Evolutionary conservation across 805 yeast species (phyloP).

Genomic region (Kluyveromyces lactis): DNA sequence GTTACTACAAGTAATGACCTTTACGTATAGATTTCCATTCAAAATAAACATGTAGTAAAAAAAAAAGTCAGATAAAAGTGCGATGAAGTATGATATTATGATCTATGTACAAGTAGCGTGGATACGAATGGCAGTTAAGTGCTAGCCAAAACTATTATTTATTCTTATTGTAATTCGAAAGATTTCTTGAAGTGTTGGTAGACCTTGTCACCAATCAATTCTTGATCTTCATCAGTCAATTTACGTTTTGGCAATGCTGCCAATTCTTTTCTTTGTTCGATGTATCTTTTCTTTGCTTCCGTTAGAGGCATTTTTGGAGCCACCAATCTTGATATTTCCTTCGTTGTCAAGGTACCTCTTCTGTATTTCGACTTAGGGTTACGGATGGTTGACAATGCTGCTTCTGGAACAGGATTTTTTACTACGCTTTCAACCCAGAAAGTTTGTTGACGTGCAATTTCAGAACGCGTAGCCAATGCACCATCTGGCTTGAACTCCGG

Average conservation of each 20-base stretch:
- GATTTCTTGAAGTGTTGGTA: conserved; percentile 13
- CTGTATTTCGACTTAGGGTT: conserved; percentile 65
- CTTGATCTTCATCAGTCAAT: conserved; percentile 35
- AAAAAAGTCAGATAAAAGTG: too few species aligned
- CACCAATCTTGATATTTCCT: conserved; percentile 51
- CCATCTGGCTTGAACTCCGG: conserved; percentile 50
- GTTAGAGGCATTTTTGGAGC: conserved; percentile 76
- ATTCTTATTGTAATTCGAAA: conserved; percentile 2
- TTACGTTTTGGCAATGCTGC: conserved; percentile 37
- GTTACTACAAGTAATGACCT: too few species aligned
- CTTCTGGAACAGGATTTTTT: conserved; percentile 60
- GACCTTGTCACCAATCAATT: conserved; percentile 33
- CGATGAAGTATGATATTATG: too few species aligned
- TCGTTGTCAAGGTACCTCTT: conserved; percentile 52
- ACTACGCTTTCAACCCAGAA: conserved; percentile 62
- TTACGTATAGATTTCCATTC: too few species aligned
- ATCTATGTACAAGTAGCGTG: too few species aligned
- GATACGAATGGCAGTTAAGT: too few species aligned
- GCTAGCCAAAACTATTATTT: too few species aligned
- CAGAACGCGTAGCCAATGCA: conserved; percentile 46
- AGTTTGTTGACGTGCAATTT: conserved; percentile 59
- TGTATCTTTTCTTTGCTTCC: conserved; percentile 50
- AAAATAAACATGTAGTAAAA: too few species aligned
- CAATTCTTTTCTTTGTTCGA: conserved; percentile 42
- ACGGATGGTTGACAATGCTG: conserved; percentile 59